phyloP scores from a whole-genome alignment of 208 protist species.

The Leishmania gerbilli region DNA sequence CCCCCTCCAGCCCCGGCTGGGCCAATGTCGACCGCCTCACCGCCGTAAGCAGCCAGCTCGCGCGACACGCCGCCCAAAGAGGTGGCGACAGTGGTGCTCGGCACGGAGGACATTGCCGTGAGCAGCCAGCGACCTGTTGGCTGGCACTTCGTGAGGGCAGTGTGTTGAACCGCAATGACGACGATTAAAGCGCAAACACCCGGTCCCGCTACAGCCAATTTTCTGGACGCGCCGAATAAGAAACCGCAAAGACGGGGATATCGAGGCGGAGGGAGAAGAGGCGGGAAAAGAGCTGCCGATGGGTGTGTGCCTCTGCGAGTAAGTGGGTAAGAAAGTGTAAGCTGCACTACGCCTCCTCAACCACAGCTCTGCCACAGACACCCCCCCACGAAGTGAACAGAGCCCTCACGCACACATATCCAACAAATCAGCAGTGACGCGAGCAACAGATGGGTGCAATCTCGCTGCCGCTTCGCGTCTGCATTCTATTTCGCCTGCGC shows the following conservation, averaged over 20 bases:
- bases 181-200: background rate
- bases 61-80: background rate
- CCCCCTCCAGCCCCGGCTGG: slow-evolving; percentile 47
- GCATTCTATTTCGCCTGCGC: no score
- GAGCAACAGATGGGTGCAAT: no score
- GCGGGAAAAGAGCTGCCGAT: background rate
- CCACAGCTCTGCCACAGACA: background rate
- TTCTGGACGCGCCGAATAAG: background rate
- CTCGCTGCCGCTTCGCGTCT: no score
- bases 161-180: background rate
- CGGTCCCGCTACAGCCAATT: background rate
- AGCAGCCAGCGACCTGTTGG: slow-evolving; percentile 10
- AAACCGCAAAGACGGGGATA: background rate
- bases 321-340: background rate
- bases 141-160: background rate
- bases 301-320: background rate
- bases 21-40: slow-evolving; percentile 33
- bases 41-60: background rate
- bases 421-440: no score
- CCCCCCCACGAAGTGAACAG: no score
- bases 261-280: background rate
- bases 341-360: background rate
- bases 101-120: background rate
- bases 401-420: no score
- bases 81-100: background rate